Evolutionary conservation across 2,329 filamentous ascomycete genomes (phyloP), one percentile per base, ranked within the genome.

Genomic region (Pyricularia sp.): DNA sequence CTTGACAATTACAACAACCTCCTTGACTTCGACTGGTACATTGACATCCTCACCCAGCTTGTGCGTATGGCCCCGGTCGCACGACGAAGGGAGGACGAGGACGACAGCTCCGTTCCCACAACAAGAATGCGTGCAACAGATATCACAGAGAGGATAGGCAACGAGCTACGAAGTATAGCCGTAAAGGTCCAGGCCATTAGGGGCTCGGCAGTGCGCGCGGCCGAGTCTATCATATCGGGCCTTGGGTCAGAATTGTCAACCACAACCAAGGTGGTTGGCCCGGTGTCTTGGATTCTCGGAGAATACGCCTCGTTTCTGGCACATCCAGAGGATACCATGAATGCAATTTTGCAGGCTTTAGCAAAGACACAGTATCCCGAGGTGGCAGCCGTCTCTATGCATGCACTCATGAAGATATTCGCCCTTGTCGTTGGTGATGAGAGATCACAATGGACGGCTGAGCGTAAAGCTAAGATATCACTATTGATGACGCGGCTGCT

Each of bases 11-110:
- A 98, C 77, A 86, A 86, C 58, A 92, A 93, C 75, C 84, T 99
- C 65, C 82, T 85, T 68, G 94, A 99, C 76, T 99, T 99, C 77
- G 94, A 97, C 73, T 99, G 95, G 95, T 98, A 98, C 77, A 91
- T 98, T 72, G 92, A 95, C 72, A 88, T 97, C 31, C 81, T 99
- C 33, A 90, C 92, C 5, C 93, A 97, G 76, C 85, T 99, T 17
- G 88, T 97, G 59, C 88, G 90, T 76, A 84, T 92, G 79, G 83
- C 90, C 25, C 91, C 82, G 0, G 73, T 81, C n/a, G 80, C 84
- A 65, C 79, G 81, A 58, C 75, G 75, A 9, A 73, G 75, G 9
- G 81, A 82, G 7, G 75, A 75, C 5, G 81, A 76, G 59, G 70
- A 76, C 9, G 76, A 78, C 11, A 72, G 75, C 79, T 71, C 76